Evolutionary conservation across 106 monocot species (phyloP).

Genomic region (Phalaenopsis equestris): DNA sequence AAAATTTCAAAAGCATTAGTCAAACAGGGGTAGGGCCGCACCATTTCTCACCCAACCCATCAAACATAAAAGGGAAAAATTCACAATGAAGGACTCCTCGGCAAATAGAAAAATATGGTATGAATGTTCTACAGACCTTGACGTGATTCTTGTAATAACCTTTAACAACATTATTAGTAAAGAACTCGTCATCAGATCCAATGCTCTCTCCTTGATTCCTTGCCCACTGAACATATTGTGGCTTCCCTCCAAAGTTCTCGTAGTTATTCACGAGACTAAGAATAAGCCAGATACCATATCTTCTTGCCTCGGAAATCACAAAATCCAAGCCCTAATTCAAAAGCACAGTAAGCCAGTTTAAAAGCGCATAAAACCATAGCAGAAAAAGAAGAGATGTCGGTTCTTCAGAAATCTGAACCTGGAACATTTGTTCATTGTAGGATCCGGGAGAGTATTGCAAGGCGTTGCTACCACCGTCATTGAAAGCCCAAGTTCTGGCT

Average conservation of each 20-base stretch:
- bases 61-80: too few species aligned
- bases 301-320: slow-evolving; percentile 53
- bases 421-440: slow-evolving; percentile 74
- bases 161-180: slow-evolving; percentile 40
- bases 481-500: slow-evolving; percentile 80
- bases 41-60: too few species aligned
- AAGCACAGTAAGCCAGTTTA: not conserved
- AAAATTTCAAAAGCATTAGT: too few species aligned
- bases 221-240: slow-evolving; percentile 58
- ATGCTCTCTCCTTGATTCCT: slow-evolving; percentile 44
- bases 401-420: slow-evolving; percentile 19
- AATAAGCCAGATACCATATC: slow-evolving; percentile 35
- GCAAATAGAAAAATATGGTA: not conserved
- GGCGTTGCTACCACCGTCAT: slow-evolving; percentile 44
- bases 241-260: slow-evolving; percentile 60
- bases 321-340: slow-evolving; percentile 53
- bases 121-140: slow-evolving; percentile 16
- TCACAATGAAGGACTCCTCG: too few species aligned
- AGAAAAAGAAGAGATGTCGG: not conserved
- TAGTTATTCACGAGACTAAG: slow-evolving; percentile 65
- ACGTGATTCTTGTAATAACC: slow-evolving; percentile 53
- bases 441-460: slow-evolving; percentile 67
- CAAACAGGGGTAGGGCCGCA: too few species aligned
- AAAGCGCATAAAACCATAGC: not conserved
- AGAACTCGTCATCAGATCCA: slow-evolving; percentile 54